Evolutionary conservation across 495 filamentous ascomycete species (phyloP), one percentile per base, ranked within the genome.

Genomic region (Parachaetomium inaequale): DNA sequence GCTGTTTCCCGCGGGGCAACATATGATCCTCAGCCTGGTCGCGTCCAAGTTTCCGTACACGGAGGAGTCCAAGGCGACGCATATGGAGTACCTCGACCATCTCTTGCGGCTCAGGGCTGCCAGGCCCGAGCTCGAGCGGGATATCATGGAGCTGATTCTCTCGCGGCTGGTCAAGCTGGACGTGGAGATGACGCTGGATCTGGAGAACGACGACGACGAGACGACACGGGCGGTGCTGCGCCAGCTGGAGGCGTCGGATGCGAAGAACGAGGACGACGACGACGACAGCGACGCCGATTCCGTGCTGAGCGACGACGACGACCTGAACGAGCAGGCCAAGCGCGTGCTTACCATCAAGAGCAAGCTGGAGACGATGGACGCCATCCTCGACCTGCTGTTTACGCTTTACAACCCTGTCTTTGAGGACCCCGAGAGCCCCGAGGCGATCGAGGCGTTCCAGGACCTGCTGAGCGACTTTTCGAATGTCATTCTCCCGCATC

Each of bases 291-390:
- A 85, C 31, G 79, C 80, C 26, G 79, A 80, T 28, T 83, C 82
- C 0, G 76, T 76, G 21, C 8, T 66, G 28, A 73, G 66, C 50
- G 82, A 78, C 15, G 78, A 76, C 25, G 81, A 82, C 23, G 79
- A 81, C 25, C 68, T 72, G n/a, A 75, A 79, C 29, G 73, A 77
- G 52, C 72, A 81, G 54, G 69, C 78, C 5, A 73, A 68, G 56
- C 76, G 75, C 31, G 75, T 85, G 8, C 82, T 87, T 59, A 81
- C 82, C 23, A 81, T 96, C 50, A 91, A 87, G 68, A 83, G 84
- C 50, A 93, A 91, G 66, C 86, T 97, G 49, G 84, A 87, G 66
- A 99, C 96, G 72, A 86, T 99, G 78, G 94, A 99, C 72, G 81
- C 84, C n/a, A 89, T 96, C 63, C 82, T 99, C 59, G 92, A 97